A percentile compares a stretch with the other conserved stretches of the same genome.
Conservation (phyloP, 1,284 basidiomycete species). For the Melampsora americana region DNA sequence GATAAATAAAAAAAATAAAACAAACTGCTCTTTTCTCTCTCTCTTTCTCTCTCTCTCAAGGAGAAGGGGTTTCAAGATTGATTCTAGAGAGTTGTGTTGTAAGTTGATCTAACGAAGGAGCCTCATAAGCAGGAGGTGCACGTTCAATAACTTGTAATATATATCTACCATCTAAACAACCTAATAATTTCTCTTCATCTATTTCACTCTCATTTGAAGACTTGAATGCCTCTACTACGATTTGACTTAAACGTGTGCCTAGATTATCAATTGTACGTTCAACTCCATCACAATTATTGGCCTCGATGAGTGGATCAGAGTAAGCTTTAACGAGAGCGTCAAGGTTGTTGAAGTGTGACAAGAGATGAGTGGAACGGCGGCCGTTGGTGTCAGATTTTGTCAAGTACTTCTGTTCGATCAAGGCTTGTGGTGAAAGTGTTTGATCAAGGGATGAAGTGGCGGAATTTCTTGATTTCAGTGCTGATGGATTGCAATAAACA, state of each 20-base stretch:
- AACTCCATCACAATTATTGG: neutral
- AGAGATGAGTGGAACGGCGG: neutral
- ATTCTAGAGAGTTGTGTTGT: neutral
- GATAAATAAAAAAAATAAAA: too few species aligned
- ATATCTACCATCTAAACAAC: constrained; percentile 24
- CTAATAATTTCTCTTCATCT: constrained; percentile 17
- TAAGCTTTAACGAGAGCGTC: neutral
- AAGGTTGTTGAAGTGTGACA: neutral
- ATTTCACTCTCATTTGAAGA: neutral
- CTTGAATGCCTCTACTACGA: constrained; percentile 9
- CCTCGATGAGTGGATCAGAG: neutral
- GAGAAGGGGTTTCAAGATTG: too few species aligned
- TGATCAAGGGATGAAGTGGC: too few species aligned
- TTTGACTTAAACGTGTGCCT: neutral
- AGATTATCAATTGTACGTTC: neutral
- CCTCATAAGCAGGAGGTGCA: constrained; percentile 14
- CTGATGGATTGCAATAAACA: constrained; percentile 14
- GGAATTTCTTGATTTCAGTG: neutral
- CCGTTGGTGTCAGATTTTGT: neutral
- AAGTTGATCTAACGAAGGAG: neutral
- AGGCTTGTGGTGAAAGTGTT: constrained; percentile 20
- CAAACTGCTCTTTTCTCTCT: too few species aligned
- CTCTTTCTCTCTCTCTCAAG: too few species aligned
- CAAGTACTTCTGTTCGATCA: neutral
- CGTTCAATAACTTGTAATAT: constrained; percentile 27